These are phyloP conservation scores for Torulaspora indica DNA, from an alignment of 805 yeast genomes.

Conservation along the genomic window DNA sequence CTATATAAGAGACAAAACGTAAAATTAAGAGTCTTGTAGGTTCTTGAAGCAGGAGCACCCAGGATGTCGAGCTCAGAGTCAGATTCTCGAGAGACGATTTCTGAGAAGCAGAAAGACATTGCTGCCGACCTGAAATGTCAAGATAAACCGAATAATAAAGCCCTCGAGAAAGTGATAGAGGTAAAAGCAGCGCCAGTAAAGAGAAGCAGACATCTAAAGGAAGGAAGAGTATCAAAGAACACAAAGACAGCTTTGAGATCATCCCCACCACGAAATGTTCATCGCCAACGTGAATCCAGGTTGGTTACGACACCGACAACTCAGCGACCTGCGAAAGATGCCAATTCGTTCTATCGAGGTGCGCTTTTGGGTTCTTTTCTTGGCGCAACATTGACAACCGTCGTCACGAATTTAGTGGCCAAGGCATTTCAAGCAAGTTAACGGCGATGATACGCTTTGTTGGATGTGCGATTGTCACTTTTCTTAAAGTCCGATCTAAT, in stretches of 20 bases:
- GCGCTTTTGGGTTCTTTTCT: constrained; percentile 30
- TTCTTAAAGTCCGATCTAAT: constrained; percentile 5
- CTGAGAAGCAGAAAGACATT: background rate
- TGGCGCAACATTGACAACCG: constrained; percentile 29
- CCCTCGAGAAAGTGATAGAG: background rate
- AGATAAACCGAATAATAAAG: background rate
- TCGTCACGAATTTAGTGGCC: constrained; percentile 7
- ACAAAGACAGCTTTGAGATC: background rate
- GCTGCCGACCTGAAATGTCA: background rate
- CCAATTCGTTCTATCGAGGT: constrained; percentile 25
- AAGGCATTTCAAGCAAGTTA: constrained; percentile 4
- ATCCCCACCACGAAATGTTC: background rate
- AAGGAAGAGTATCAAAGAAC: constrained; percentile 7
- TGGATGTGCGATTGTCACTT: background rate
- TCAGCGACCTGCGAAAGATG: constrained; percentile 3
- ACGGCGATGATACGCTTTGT: constrained; percentile 7
- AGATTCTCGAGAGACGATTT: background rate
- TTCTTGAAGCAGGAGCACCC: background rate
- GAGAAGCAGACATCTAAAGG: background rate
- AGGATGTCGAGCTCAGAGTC: constrained; percentile 4
- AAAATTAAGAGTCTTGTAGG: background rate
- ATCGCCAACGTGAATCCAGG: background rate
- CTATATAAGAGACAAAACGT: constrained; percentile 4
- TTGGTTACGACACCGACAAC: background rate
- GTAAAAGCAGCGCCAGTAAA: background rate